Evolutionary conservation across 1,139 yeast species (phyloP).

Genomic region (Pichia sp.): DNA sequence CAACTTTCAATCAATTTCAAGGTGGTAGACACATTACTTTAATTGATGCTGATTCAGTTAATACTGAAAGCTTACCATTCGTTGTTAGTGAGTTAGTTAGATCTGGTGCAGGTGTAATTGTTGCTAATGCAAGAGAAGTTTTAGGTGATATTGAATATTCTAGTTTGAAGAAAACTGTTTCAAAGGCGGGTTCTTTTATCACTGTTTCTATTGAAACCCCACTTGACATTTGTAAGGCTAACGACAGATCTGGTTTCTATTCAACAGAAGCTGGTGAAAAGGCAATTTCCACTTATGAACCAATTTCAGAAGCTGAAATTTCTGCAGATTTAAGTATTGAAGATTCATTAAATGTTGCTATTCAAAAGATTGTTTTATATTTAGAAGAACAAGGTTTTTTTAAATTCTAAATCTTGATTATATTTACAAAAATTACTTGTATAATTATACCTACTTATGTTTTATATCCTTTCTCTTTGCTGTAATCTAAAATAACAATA

Average conservation of each 20-base stretch:
- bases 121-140: slow-evolving; percentile 47
- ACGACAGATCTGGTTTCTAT: slow-evolving; percentile 44
- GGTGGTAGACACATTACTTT: slow-evolving; percentile 84
- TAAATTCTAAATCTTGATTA: slow-evolving; percentile 30
- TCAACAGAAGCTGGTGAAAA: slow-evolving; percentile 39
- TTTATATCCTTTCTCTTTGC: no score
- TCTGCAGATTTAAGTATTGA: slow-evolving; percentile 41
- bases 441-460: no score
- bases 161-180: slow-evolving; percentile 31
- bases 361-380: slow-evolving; percentile 62
- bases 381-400: slow-evolving; percentile 81
- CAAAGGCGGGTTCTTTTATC: slow-evolving; percentile 44
- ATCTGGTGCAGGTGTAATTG: slow-evolving; percentile 86
- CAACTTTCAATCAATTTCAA: slow-evolving; percentile 81
- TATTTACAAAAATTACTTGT: not conserved
- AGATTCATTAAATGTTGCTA: slow-evolving; percentile 52
- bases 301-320: slow-evolving; percentile 45
- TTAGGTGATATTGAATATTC: slow-evolving; percentile 37
- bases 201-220: slow-evolving; percentile 47
- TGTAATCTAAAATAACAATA: no score
- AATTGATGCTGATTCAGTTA: slow-evolving; percentile 45
- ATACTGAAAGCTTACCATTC: slow-evolving; percentile 42
- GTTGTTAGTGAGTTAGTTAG: slow-evolving; percentile 78
- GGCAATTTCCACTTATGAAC: slow-evolving; percentile 38
- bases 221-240: slow-evolving; percentile 37